These are phyloP conservation scores for Lunasporangiospora selenospora DNA, from an alignment of 192 early-diverging fungal species.

Conservation along the genomic window DNA sequence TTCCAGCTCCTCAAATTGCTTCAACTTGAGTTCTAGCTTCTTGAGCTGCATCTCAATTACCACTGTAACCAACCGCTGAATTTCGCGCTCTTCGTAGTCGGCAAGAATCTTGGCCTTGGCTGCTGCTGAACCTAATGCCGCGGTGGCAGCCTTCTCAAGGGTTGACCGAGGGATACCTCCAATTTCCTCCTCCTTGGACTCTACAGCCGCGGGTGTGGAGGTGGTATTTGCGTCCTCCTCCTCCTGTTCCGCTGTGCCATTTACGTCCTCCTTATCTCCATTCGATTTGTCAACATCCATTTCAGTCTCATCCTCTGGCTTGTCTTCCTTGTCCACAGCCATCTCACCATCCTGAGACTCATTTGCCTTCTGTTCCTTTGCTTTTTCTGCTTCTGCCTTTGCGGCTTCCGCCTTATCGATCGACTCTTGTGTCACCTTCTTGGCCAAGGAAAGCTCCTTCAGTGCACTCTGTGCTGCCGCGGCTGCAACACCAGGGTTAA, in stretches of 20 bases:
- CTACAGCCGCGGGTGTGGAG: background rate
- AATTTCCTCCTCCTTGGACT: slow-evolving; percentile 22
- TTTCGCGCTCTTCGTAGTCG: slow-evolving; percentile 85
- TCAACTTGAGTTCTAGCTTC: slow-evolving; percentile 93
- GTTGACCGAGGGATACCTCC: slow-evolving; percentile 50
- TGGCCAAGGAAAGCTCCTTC: slow-evolving; percentile 62
- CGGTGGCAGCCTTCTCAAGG: slow-evolving; percentile 81
- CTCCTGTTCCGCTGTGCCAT: background rate
- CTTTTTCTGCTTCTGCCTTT: slow-evolving; percentile 12
- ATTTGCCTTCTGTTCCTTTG: slow-evolving; percentile 17
- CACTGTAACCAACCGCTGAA: slow-evolving; percentile 78
- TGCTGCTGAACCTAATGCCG: slow-evolving; percentile 92
- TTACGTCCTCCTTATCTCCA: slow-evolving; percentile 1
- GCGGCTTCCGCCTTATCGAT: slow-evolving; percentile 10
- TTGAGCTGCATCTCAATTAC: slow-evolving; percentile 87
- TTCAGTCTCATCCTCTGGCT: background rate
- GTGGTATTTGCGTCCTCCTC: slow-evolving; percentile 3
- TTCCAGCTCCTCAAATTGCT: slow-evolving; percentile 94
- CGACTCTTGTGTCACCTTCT: slow-evolving; percentile 15
- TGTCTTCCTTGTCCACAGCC: background rate
- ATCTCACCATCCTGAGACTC: slow-evolving; percentile 2
- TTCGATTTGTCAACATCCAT: slow-evolving; percentile 45
- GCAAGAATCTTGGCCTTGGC: slow-evolving; percentile 88
- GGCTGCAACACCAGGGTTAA: slow-evolving; percentile 86
- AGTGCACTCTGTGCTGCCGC: slow-evolving; percentile 89